Evolutionary conservation across 116 monocot genomes (phyloP), one percentile per base, ranked within the genome.

Genomic region (Posidonia oceanica): DNA sequence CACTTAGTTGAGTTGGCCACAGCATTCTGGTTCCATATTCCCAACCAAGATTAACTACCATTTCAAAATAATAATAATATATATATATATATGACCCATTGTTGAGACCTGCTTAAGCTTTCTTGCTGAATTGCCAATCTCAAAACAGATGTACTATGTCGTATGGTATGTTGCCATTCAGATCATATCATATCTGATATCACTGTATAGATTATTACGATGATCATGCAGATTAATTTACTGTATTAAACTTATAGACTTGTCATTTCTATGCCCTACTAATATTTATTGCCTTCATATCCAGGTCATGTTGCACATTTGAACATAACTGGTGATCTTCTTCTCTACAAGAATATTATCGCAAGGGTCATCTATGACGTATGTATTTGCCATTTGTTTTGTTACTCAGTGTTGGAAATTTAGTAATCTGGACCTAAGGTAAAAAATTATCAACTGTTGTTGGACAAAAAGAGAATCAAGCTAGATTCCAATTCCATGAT

Each of bases 291-390:
- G 29, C 44, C 36, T 48, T 59, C 54, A 21, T 61, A 37, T 79
- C 11, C 89, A 98, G 97, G 97, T 72, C 97, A 98, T 77, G 71
- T 98, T 75, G 97, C 90, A 23, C 97, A 98, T 83, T 74, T 98
- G 57, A 98, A 98, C 70, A 87, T 98, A 77, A 21, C 82, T 59
- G 81, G 82, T 53, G 89, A 90, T 13, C 82, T 92, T 68, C 83
- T 92, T 69, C 79, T 82, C 4, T 90, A 85, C 72, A 98, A 98
- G 80, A 71, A 90, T 72, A 71, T 90, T 64, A 98, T 92, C 79
- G 97, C 93, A 36, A 87, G 70, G 74, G 90, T 98, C 56, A 98
- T 98, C 57, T 92, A 79, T 87, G 97, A 98, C 86, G 97, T 98
- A 92, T 53, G 91, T 77, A 14, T 63, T 8, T 21, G 51, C 44